Percentiles rank a stretch among this genome's conserved stretches.
These are phyloP conservation scores for Populus alba DNA, from an alignment of 345 rosid species.

Conservation along the genomic window DNA sequence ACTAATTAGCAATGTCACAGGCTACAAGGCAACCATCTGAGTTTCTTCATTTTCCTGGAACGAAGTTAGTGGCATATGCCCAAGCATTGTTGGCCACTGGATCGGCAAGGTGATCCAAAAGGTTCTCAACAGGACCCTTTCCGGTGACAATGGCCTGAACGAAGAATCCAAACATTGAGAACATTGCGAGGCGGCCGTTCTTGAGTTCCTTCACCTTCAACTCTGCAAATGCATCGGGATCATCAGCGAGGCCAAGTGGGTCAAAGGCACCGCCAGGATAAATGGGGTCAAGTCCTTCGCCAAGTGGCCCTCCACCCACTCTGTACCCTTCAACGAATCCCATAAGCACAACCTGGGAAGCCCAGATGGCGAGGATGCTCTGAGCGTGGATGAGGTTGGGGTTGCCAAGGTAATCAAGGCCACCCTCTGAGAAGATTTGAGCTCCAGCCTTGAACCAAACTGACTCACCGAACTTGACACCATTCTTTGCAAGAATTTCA, in stretches of 20 bases:
- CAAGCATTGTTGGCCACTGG: constrained; percentile 93
- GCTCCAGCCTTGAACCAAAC: constrained; percentile 98
- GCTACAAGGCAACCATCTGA: not conserved
- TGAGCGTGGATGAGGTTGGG: constrained; percentile 93
- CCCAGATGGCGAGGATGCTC: constrained; percentile 98
- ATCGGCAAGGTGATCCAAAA: constrained; percentile 81
- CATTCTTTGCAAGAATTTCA: constrained; percentile 74
- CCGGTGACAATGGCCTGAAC: constrained; percentile 96
- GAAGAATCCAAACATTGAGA: constrained; percentile 93
- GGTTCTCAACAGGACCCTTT: constrained; percentile 93
- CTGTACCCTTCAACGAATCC: constrained; percentile 94
- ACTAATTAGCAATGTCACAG: constrained; percentile 4
- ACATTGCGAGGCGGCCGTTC: constrained; percentile 92
- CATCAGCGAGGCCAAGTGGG: constrained; percentile 85
- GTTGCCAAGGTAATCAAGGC: constrained; percentile 94
- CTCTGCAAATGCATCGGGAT: constrained; percentile 93
- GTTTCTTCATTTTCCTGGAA: constrained; percentile 71
- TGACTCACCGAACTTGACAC: constrained; percentile 86
- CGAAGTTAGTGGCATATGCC: constrained; percentile 98
- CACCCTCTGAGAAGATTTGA: constrained; percentile 91
- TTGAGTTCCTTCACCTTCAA: constrained; percentile 93
- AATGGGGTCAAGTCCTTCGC: constrained; percentile 91
- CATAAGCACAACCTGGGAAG: constrained; percentile 88
- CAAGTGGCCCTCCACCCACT: constrained; percentile 93
- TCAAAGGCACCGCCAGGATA: constrained; percentile 98